Evolutionary conservation across 164 flowering plant species (phyloP), one percentile per base, ranked within the genome.

Genomic region (Paratinospora sagittata): DNA sequence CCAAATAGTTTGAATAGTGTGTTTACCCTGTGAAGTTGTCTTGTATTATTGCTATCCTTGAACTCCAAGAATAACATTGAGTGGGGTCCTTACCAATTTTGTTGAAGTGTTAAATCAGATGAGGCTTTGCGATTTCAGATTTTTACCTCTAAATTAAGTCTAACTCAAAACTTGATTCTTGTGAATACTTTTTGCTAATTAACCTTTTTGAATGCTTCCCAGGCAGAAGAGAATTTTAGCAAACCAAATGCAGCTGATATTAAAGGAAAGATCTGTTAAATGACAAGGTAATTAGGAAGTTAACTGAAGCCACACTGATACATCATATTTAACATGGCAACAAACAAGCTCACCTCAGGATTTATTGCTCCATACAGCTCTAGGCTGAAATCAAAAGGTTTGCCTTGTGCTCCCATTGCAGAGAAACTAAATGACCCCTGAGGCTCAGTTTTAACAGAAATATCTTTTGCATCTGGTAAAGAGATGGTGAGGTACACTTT

Each of bases 401-500:
- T 87, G 6, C 84, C 90, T 23, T 82, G 84, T 17, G 64, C 58
- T 10, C 97, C 89, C 17, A 37, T 34, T 19, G 97, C 97, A 7
- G 97, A 90, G 84, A 94, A 94, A 66, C 78, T 84, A 70, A 92
- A 86, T n/a, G 75, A 52, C 5, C 97, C 95, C 13, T 85, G 81
- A 67, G 89, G 84, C 76, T 95, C 97, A 70, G 83, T 83, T 68
- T 87, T 90, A 43, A 92, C 86, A 3, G 82, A 78, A 26, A 92
- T 82, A 72, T 92, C 84, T 70, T 82, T 89, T 9, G 97, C 94
- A 81, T 95, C 97, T 3, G 96, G 94, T 58, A 95, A 73, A 36
- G 94, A 84, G 14, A 95, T 72, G 16, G 99, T 91, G 41, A 95
- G 79, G 80, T 87, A 91, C 6, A 95, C 81, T 82, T 84, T 91